Evolutionary conservation across 2,329 filamentous ascomycete species (phyloP), one percentile per base, ranked within the genome.

Genomic region (Aspergillus luchuensis): DNA sequence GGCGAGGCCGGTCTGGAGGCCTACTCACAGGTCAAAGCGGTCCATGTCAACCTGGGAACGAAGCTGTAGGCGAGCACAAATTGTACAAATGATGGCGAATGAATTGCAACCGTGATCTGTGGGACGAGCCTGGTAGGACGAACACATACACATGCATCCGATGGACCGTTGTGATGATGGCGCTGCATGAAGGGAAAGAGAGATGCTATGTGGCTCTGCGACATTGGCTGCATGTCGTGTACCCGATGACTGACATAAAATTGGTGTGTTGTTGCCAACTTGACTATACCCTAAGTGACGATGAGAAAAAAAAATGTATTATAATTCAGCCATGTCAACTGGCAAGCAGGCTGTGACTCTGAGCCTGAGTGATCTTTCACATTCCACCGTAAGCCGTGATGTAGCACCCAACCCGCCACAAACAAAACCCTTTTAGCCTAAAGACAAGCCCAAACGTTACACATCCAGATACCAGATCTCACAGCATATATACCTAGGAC

Each of bases 1-100:
- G 85, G 85, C 15, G 85, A 87, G 73, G 84, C 84, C 52, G 85
- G 84, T 2, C 73, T 87, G 62, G 84, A 84, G 59, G 82, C 83
- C n/a, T 88, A 88, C 70, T 85, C 84, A 28, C 84, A 87, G 69
- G 78, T 81, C 65, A 88, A 88, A 78, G 77, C 78, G 33, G 72
- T 81, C 50, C 78, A 80, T 69, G 73, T 81, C 21, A 81, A 81
- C 66, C 70, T 81, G 71, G 78, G 78, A 8, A 74, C 71, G 38
- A 74, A 64, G 57, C 68, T 80, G 65, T 80, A 72, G 65, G 56
- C 25, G 30, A n/a, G 47, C 25, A 28, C 25, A 8, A 1, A 1
- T 8, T 28, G 25, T 28, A 8, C 41, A 11, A 23, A 8, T 48
- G 45, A 28, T n/a, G 19, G 7, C 47, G 47, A 49, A 49, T 49